Conservation (phyloP, 2,329 filamentous ascomycete genomes). For the Claviceps africana region DNA sequence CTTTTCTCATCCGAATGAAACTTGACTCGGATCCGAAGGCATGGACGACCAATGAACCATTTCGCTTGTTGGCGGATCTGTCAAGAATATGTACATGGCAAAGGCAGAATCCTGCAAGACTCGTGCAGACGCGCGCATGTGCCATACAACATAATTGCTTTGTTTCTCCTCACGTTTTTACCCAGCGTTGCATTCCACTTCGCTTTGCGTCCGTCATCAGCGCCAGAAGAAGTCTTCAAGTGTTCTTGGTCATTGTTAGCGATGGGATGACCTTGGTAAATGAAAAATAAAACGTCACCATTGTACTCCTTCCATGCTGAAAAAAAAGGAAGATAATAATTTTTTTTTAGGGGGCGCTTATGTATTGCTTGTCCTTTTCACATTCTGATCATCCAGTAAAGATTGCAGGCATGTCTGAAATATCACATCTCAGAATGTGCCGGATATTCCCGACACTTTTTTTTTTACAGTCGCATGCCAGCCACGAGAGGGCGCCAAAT, state of each 20-base stretch:
- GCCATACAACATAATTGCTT: background rate
- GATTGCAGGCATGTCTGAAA: background rate
- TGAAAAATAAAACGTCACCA: background rate
- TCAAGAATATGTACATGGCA: too few relatives aligned
- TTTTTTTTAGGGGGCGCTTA: background rate
- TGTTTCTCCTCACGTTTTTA: background rate
- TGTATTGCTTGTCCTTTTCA: background rate
- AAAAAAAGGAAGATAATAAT: background rate
- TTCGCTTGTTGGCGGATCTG: background rate
- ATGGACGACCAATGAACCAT: background rate
- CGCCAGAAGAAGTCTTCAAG: background rate
- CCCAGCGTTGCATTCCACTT: background rate
- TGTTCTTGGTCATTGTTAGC: background rate
- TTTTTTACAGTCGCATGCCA: background rate
- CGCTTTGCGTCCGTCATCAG: background rate
- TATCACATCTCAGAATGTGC: background rate
- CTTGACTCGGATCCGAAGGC: slow-evolving; percentile 4
- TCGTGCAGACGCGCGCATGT: background rate
- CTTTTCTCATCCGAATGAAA: slow-evolving; percentile 2
- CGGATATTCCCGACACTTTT: background rate
- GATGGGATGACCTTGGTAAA: too few relatives aligned
- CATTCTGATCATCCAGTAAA: background rate
- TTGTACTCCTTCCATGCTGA: background rate
- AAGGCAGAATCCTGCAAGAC: background rate
- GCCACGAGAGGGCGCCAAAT: too few relatives aligned